Evolutionary conservation across 768 basidiomycete species (phyloP), one percentile per base, ranked within the genome.

Genomic region (Pleurotus cornucopiae): DNA sequence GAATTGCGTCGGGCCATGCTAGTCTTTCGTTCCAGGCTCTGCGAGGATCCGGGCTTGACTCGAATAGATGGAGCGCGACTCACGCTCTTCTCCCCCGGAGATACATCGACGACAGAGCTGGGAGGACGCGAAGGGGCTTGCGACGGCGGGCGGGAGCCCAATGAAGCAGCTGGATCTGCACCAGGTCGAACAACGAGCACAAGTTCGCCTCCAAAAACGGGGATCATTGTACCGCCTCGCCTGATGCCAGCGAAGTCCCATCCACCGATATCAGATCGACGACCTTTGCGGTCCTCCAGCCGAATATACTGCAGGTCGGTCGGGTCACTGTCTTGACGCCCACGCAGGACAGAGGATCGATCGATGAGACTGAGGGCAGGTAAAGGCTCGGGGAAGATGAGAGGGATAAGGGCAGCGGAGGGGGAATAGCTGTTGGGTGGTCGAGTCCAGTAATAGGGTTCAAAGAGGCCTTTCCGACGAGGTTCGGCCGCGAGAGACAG

Each of bases 401-500:
- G 75, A 1, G 91, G 88, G 34, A 80, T 72, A 43, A 86, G 71
- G n/a, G 46, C 56, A 41, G 45, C 46, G 7, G 67, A 61, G 18
- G 70, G 68, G 0, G 74, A 64, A 39, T 73, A 67, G 5, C 66
- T 57, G 2, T 72, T 66, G 21, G 67, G 62, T 11, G 74, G 58
- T 44, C 79, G 77, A 4, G 76, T 72, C 89, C 89, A 92, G 69
- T 86, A 90, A 61, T 85, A 82, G 0, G 89, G 88, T 60, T 90
- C 88, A 55, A 89, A 91, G 1, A 86, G 69, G 6, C 88, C 87
- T 65, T 79, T 84, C n/a, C 84, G 76, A 18, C 85, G 79, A 5
- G 89, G 83, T 62, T 93, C 91, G 13, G 86, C 82, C 39, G 87
- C 82, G 34, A 90, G 67, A 2, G 91, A 92, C 16, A 90, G 73